phyloP scores from a whole-genome alignment of 2,329 filamentous ascomycete genomes.

The Trichoderma harzianum region DNA sequence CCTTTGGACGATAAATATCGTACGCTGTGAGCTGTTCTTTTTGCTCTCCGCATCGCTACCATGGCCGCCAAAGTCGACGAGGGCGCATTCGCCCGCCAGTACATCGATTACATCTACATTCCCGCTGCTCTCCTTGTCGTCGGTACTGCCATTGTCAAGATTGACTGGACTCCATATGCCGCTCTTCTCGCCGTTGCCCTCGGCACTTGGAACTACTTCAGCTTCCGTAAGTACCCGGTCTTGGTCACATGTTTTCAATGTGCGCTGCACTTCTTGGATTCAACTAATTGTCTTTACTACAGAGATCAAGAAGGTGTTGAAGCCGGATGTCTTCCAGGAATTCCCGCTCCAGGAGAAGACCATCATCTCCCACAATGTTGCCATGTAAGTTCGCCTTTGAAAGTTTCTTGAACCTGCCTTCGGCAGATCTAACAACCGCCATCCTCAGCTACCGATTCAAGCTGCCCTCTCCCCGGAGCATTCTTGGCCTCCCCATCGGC shows the following conservation, averaged over 20 bases:
- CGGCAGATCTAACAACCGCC: background rate
- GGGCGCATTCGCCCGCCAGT: constrained; percentile 52
- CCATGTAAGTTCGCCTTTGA: constrained; percentile 67
- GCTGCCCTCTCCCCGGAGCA: constrained; percentile 71
- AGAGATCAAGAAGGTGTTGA: constrained; percentile 80
- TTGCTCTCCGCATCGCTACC: background rate
- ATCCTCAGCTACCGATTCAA: constrained; percentile 77
- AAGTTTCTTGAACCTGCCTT: background rate
- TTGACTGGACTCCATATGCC: constrained; percentile 71
- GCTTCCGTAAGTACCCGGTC: constrained; percentile 56
- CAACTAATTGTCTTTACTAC: constrained; percentile 23
- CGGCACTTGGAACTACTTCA: constrained; percentile 68
- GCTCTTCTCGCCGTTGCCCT: constrained; percentile 62
- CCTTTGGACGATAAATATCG: background rate
- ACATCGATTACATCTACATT: constrained; percentile 77
- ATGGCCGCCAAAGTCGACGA: constrained; percentile 29
- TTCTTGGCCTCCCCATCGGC: constrained; percentile 94
- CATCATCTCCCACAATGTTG: constrained; percentile 94
- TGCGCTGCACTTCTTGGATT: background rate
- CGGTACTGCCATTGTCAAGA: constrained; percentile 74
- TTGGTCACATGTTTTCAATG: background rate
- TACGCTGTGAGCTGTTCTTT: background rate
- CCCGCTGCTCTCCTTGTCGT: constrained; percentile 75
- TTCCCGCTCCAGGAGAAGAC: constrained; percentile 95
- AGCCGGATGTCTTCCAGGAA: constrained; percentile 83